Evolutionary conservation across 2,329 filamentous ascomycete species (phyloP).

Genomic region (Fusarium sarcochroum): DNA sequence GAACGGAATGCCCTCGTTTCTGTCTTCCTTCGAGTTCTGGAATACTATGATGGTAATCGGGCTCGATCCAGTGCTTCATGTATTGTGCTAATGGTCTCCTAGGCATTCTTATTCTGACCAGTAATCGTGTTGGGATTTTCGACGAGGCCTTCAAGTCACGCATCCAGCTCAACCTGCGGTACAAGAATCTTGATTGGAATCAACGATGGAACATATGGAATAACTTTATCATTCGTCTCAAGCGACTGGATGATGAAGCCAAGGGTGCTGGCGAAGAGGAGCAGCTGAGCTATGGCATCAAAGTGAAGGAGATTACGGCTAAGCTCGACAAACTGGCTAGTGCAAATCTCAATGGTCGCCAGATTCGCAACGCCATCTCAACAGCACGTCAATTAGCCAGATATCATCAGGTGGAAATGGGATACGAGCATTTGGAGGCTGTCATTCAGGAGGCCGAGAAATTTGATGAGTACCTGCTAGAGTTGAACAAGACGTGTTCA

Average conservation of each 20-base stretch:
- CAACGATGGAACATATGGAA: neutral
- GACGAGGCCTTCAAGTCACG: neutral
- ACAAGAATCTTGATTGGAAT: rapidly evolving
- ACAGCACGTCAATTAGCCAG: neutral
- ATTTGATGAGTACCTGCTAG: neutral
- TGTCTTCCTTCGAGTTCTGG: neutral
- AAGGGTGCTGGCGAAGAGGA: neutral
- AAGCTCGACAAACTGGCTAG: neutral
- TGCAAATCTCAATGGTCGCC: neutral
- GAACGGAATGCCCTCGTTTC: slow-evolving; percentile 3
- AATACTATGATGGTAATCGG: slow-evolving; percentile 2
- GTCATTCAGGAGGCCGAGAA: neutral
- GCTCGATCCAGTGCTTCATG: too few species aligned
- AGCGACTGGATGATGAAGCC: neutral
- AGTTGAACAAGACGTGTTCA: too few species aligned
- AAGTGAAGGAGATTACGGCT: neutral
- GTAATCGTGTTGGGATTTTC: neutral
- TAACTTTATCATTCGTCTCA: neutral
- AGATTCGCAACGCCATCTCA: neutral
- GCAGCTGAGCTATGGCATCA: neutral
- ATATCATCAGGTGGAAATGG: neutral
- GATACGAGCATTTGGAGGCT: neutral
- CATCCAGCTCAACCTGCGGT: neutral
- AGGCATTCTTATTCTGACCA: slow-evolving; percentile 3
- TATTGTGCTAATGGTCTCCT: rapidly evolving